These are phyloP conservation scores for Sporodiniella umbellata DNA, from an alignment of 371 early-diverging fungal species.

Conservation along the genomic window DNA sequence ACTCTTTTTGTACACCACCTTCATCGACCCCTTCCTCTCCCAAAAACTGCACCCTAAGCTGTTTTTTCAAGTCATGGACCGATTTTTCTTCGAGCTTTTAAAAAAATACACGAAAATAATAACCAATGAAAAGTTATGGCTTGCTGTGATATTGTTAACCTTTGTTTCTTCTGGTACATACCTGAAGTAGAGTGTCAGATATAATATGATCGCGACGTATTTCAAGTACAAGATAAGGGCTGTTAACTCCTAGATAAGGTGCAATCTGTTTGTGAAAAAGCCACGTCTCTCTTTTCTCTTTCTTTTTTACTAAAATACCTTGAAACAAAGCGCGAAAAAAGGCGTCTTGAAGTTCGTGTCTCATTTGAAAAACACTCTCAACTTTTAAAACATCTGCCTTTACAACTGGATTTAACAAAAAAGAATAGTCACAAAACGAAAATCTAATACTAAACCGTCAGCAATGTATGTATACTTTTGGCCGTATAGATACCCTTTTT, in stretches of 20 bases:
- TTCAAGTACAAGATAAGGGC: conserved; percentile 84
- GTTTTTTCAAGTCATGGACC: conserved; percentile 82
- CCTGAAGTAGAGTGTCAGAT: conserved; percentile 73
- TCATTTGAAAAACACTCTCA: conserved; percentile 79
- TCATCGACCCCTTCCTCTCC: conserved; percentile 88
- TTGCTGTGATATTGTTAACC: not conserved
- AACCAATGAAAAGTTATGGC: too few relatives aligned
- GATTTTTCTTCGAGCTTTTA: conserved; percentile 74
- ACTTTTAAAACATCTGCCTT: conserved; percentile 81
- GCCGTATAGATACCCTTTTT: conserved; percentile 46
- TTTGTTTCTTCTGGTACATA: conserved; percentile 2
- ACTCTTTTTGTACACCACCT: conserved; percentile 96
- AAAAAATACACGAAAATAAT: too few relatives aligned
- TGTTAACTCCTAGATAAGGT: conserved; percentile 68
- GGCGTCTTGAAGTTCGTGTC: conserved; percentile 65
- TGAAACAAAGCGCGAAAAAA: conserved; percentile 87
- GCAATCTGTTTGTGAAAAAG: not conserved
- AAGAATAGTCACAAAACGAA: conserved; percentile 80
- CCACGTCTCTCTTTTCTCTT: too few relatives aligned
- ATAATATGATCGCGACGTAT: conserved; percentile 76
- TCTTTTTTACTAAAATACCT: conserved; percentile 22
- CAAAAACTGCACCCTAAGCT: conserved; percentile 85
- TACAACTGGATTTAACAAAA: conserved; percentile 71
- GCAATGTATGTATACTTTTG: not conserved
- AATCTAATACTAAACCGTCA: conserved; percentile 32